Conservation (phyloP, 148 eudicot species). For the Fagopyrum homotropicum region DNA sequence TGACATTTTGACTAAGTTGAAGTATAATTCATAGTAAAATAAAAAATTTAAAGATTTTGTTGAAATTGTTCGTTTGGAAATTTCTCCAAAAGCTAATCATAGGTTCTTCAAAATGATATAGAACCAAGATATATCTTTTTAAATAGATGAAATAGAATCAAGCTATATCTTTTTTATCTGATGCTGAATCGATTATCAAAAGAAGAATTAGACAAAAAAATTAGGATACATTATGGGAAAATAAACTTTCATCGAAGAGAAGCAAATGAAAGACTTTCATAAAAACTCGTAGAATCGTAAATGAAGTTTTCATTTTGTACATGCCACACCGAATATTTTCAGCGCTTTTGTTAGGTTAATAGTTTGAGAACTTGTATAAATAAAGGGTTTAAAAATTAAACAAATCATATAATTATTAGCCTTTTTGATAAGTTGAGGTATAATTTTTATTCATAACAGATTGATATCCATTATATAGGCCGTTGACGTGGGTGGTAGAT, state of each 20-base stretch:
- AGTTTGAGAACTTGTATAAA: no score
- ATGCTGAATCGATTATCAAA: not conserved
- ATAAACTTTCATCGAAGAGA: not conserved
- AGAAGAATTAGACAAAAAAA: not conserved
- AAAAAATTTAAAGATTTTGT: not conserved
- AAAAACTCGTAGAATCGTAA: no score
- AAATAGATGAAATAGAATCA: not conserved
- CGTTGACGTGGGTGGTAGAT: no score
- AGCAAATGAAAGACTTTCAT: not conserved
- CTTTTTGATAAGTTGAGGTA: no score
- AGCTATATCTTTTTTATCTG: not conserved
- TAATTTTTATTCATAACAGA: no score
- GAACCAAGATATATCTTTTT: not conserved
- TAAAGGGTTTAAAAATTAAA: no score
- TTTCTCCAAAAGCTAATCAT: not conserved
- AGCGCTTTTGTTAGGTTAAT: no score
- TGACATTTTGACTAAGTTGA: no score
- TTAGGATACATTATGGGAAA: slow-evolving; percentile 3
- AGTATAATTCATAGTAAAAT: not conserved
- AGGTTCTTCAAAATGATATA: not conserved
- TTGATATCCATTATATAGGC: no score
- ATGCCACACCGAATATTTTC: no score
- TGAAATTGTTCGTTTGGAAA: not conserved
- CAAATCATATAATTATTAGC: no score
- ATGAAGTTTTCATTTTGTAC: no score